A percentile compares a stretch with the other conserved stretches of the same genome.
Conservation (phyloP, 495 filamentous ascomycete genomes). For the Talaromyces adpressus region DNA sequence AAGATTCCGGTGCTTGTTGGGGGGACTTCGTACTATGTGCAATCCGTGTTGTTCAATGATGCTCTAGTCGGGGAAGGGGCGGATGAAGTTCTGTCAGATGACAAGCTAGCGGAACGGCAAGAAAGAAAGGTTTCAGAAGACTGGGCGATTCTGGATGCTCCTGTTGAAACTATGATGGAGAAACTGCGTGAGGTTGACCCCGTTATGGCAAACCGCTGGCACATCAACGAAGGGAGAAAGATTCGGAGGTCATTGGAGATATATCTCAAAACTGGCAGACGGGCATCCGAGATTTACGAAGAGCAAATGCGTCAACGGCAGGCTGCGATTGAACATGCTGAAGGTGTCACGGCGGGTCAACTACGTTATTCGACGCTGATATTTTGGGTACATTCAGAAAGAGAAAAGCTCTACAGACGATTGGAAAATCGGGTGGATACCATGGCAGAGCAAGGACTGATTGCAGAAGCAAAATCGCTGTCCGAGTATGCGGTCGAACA, state of each 20-base stretch:
- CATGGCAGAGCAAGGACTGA: constrained; percentile 73
- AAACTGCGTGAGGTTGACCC: constrained; percentile 78
- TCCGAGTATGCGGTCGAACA: constrained; percentile 44
- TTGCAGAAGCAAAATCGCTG: constrained; percentile 59
- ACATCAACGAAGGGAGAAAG: constrained; percentile 85
- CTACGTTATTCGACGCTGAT: constrained; percentile 57
- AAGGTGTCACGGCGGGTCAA: constrained; percentile 17
- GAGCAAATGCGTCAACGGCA: constrained; percentile 49
- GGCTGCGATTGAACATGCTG: constrained; percentile 12
- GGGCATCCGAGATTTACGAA: constrained; percentile 81
- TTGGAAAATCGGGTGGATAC: constrained; percentile 70
- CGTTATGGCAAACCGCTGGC: constrained; percentile 84
- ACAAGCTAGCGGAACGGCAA: constrained; percentile 11
- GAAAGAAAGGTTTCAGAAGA: constrained; percentile 17
- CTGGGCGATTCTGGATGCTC: constrained; percentile 65
- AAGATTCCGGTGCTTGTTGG: constrained; percentile 87
- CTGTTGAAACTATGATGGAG: constrained; percentile 61
- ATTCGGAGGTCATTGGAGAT: constrained; percentile 88
- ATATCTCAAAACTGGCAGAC: constrained; percentile 68
- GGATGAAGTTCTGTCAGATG: constrained; percentile 14
- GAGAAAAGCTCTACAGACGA: constrained; percentile 56
- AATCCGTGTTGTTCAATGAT: constrained; percentile 75
- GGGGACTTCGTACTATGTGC: constrained; percentile 91
- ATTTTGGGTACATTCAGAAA: constrained; percentile 80
- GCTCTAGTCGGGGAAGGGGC: constrained; percentile 41